Conservation (phyloP, 2,329 filamentous ascomycete species). For the Botrytis hyacinthi region DNA sequence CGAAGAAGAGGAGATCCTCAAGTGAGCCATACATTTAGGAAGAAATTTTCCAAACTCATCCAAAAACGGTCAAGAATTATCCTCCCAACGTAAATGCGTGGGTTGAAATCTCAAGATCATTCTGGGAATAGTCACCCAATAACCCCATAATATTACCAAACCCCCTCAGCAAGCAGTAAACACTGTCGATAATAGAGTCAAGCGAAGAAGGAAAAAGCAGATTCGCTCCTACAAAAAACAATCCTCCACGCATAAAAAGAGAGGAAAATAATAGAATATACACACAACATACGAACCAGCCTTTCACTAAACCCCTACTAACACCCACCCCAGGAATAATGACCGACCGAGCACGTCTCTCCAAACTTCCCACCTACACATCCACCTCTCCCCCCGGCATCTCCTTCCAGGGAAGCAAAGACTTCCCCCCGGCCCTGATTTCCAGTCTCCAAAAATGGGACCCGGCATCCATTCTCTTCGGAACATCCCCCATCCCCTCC, state of each 20-base stretch:
- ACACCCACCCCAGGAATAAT: slow-evolving; percentile 53
- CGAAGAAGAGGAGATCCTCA: background rate
- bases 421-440: slow-evolving; percentile 72
- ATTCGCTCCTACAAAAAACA: background rate
- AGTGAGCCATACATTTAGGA: background rate
- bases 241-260: background rate
- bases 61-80: no score
- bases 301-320: slow-evolving; percentile 10
- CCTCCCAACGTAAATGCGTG: no score
- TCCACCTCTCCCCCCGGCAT: slow-evolving; percentile 53
- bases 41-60: background rate
- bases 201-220: background rate
- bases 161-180: background rate
- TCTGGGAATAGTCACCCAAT: background rate
- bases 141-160: background rate
- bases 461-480: slow-evolving; percentile 72
- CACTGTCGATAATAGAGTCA: background rate
- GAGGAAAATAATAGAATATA: background rate
- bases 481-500: slow-evolving; percentile 42
- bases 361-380: slow-evolving; percentile 62
- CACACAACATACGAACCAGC: background rate
- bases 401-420: slow-evolving; percentile 70
- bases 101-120: background rate
- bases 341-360: slow-evolving; percentile 71
- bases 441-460: slow-evolving; percentile 64